Percentiles rank a stretch among this genome's conserved stretches.
Evolutionary conservation across 768 basidiomycete species (phyloP).

Genomic region (Naematelia aurantialba): DNA sequence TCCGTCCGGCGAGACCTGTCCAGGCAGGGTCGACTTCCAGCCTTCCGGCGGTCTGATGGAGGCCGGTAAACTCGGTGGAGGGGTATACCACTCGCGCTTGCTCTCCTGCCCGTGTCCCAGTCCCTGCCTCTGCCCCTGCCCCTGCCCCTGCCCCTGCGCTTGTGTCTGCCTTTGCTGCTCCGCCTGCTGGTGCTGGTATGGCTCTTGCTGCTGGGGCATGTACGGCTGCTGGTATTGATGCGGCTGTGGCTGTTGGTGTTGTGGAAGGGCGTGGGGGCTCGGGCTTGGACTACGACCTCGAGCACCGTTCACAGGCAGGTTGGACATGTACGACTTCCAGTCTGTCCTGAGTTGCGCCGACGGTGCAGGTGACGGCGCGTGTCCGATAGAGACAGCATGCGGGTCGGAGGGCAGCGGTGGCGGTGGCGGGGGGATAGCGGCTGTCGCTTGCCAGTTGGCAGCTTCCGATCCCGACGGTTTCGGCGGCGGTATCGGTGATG

Average conservation of each 20-base stretch:
- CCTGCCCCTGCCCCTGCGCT: not conserved
- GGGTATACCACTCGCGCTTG: slow-evolving; percentile 33
- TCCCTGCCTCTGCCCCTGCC: slow-evolving; percentile 8
- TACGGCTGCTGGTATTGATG: too few species aligned
- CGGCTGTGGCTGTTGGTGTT: too few species aligned
- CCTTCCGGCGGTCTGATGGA: slow-evolving; percentile 42
- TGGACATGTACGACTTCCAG: slow-evolving; percentile 40
- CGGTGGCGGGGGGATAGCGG: not conserved
- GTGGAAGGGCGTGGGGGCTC: too few species aligned
- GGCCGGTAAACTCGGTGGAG: slow-evolving; percentile 37
- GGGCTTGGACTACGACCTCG: slow-evolving; percentile 17
- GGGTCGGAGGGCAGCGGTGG: slow-evolving; percentile 1
- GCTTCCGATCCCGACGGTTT: not conserved
- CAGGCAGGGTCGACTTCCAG: slow-evolving; percentile 34
- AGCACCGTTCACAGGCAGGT: slow-evolving; percentile 8
- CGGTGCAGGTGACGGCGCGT: slow-evolving; percentile 12
- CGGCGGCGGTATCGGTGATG: not conserved
- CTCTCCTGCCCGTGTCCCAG: not conserved
- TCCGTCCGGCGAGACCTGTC: slow-evolving; percentile 16
- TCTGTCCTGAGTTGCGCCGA: slow-evolving; percentile 12
- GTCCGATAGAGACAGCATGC: not conserved
- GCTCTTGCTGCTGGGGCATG: slow-evolving; percentile 24
- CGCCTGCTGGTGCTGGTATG: not conserved
- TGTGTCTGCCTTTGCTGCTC: not conserved
- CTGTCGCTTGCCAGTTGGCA: not conserved